Conservation (phyloP, 345 rosid genomes). For the Erucastrum elatum region DNA sequence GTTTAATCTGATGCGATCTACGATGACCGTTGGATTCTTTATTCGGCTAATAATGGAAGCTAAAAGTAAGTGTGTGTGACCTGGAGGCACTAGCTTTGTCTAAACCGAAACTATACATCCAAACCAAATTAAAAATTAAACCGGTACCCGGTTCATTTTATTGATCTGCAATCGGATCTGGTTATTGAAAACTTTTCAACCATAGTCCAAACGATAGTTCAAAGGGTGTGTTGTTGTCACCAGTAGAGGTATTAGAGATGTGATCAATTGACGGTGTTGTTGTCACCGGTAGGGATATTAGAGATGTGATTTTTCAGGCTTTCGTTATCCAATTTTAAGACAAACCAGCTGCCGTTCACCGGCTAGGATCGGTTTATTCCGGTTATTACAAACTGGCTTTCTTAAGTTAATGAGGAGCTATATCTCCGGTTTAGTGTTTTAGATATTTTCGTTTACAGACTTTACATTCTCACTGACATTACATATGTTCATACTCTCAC, state of each 20-base stretch:
- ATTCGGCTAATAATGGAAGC: conserved; percentile 2
- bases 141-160: not conserved
- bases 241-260: too few relatives aligned
- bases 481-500: not conserved
- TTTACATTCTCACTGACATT: conserved; percentile 17
- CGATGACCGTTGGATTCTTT: conserved; percentile 36
- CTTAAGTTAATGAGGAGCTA: conserved; percentile 3
- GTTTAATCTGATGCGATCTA: conserved; percentile 21
- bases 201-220: too few relatives aligned
- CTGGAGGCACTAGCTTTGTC: not conserved
- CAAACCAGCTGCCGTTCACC: not conserved
- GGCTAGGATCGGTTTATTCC: not conserved
- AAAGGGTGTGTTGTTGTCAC: too few relatives aligned
- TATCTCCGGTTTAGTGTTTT: conserved; percentile 7
- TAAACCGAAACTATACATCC: conserved; percentile 34
- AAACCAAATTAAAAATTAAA: not conserved
- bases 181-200: not conserved
- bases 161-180: not conserved
- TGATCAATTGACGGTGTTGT: too few relatives aligned
- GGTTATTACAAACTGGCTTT: not conserved
- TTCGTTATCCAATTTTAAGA: not conserved
- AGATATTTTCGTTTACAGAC: conserved; percentile 16
- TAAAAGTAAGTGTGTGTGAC: not conserved
- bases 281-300: not conserved
- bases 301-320: not conserved